Base-by-base conservation (phyloP, 2,329 filamentous ascomycete species). In the Eutypa lata region DNA sequence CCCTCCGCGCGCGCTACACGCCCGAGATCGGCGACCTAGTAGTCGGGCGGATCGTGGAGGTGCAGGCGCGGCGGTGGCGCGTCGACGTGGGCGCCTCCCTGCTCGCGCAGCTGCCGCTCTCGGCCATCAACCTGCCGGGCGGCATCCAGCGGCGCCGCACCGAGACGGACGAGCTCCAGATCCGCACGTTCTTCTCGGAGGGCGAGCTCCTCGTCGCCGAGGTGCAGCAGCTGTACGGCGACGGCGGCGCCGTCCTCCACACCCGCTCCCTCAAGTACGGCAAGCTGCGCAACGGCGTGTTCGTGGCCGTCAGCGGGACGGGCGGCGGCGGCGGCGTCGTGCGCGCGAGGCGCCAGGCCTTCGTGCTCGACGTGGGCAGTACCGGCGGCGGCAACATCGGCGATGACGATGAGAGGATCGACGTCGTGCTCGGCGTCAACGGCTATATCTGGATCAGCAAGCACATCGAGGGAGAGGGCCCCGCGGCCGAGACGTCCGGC, bases 11-110 rank as follows among this genome's bases (percentile, higher is more conserved):
- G 18, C 88, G 94, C 56, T 99, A 99, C 76, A 91, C 86, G 2
- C 94, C 94, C 31, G 93, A 97, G 72, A 97, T 99, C 56, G 94
- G 94, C 62, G 94, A 99, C 73, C 80, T 99, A 4, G 90, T 99
- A 2, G 87, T 99, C 14, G 94, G 94, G 37, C 85, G 94, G 57
- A 96, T 99, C 64, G 86, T 94, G 58, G 91, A 95, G 72, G 94
- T 99, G n/a, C 91, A 97, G 71, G 87, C 89, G 35, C 86, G 87
- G 70, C 85, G 93, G 49, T 99, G 94, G 94, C 91, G 90, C 64
- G 93, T 99, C 51, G 94, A 99, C 71, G 89, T 99, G 47, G 89
- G 90, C 48, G 91, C 90, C 22, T 87, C 91, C 0, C 84, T 96
- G 65, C 86, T 97, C 6, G 93, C 94, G 3, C 82, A 87, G 46